Base-by-base conservation (phyloP, 1,139 yeast genomes). In the Saccharomyces hybrid region DNA sequence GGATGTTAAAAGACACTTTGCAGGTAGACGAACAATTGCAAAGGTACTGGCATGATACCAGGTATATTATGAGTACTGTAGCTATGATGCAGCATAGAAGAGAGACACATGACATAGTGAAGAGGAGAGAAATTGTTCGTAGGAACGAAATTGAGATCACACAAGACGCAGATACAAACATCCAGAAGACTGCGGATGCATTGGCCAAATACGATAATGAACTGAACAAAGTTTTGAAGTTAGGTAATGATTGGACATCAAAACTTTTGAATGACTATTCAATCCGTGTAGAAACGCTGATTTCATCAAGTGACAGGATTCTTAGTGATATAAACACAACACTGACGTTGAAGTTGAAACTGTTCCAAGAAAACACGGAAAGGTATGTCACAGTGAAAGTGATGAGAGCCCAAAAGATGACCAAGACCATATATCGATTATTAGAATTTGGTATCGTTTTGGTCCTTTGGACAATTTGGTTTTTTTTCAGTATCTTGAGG, bases 321-420 rank as follows among this genome's bases (percentile, higher is more conserved):
- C 80, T 86, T 55, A 87, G 93, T 59, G 96, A 88, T 65, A 85
- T 89, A 57, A 88, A 86, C 68, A 89, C 97, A 0, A 85, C 95
- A 0, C 73, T 88, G 52, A 81, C 90, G 31, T 72, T 88, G 53
- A 88, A 87, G 62, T 73, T 88, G 46, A 75, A 95, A 55, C 81
- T 83, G 58, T 74, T 87, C n/a, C 80, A 80, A 52, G 95, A 88
- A 65, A 77, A 83, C 51, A 73, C 84, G 27, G 95, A 86, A 57
- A 78, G 77, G 49, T 72, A 84, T 51, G 78, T 79, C 4, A 64
- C 66, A 14, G 54, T 69, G 61, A 53, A 65, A 62, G 56, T 60
- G 57, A 69, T 60, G 70, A 50, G 70, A 59, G 46, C 72, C 60
- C 58, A 70, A 65, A 48, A 66, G 61, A 46, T 73, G 60, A 70